Evolutionary conservation across 2,329 filamentous ascomycete genomes (phyloP), one percentile per base, ranked within the genome.

Genomic region (Hypoxylon rubiginosum): DNA sequence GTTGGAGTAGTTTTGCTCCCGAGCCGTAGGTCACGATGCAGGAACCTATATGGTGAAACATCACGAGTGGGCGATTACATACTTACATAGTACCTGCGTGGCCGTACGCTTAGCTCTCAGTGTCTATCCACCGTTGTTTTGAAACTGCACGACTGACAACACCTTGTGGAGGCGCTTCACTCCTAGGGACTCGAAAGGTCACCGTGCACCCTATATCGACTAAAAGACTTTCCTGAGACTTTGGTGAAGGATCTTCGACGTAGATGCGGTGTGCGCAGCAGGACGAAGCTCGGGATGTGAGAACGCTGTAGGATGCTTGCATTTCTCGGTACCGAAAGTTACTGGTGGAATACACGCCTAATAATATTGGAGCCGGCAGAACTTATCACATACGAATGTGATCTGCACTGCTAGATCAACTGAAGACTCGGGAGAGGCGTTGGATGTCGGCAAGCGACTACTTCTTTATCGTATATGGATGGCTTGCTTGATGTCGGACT

Each of bases 61-160:
- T 56, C 34, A 51, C 50, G 26, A 45, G 46, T 36, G 28, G 43
- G 15, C 34, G 34, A 56, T 19, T 11, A 15, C 5, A n/a, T 43
- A 19, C 10, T 7, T 43, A 8, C n/a, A 2, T 39, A 3, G 36
- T 39, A n/a, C n/a, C 3, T n/a, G 17, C 39, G 39, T 19, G 8
- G 39, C n/a, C n/a, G 2, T 19, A 43, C 5, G 17, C n/a, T 43
- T 19, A 11, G n/a, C n/a, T n/a, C 8, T 43, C n/a, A 1, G 9
- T 43, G n/a, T 19, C 9, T 28, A 28, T 28, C 26, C 26, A 28
- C 26, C 3, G 26, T 8, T n/a, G n/a, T 19, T 43, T 4, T 43
- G 39, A 43, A 43, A 19, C 39, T 19, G 15, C n/a, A 19, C 10
- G 6, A 43, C 4, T 43, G 39, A 10, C n/a, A 19, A n/a, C 6